Base-by-base conservation (phyloP, 2,329 filamentous ascomycete genomes). In the Ilyonectria robusta region DNA sequence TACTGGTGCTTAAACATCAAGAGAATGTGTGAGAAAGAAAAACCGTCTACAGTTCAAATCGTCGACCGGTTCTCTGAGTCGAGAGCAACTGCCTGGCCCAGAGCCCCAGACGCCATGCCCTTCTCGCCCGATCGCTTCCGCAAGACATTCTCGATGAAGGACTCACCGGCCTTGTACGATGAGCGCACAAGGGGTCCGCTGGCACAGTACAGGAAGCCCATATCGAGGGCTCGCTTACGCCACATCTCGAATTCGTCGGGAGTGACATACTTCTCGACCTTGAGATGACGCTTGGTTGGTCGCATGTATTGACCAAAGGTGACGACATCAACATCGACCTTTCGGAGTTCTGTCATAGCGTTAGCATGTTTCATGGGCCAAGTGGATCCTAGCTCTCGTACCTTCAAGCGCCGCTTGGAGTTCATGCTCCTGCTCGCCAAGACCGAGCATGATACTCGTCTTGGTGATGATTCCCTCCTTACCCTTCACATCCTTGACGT, bases 221-320 rank as follows among this genome's bases (percentile, higher is more conserved):
- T 90, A 69, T 98, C 94, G 51, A 98, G 86, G 44, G 96, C 95
- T 58, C 94, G 90, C 83, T 94, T 89, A 67, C 93, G 89, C 96
- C 96, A 99, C 76, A 93, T 84, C 78, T 98, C 95, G 78, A 99
- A 99, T 69, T 92, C 91, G 68, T 93, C 93, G 1, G 96, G 96
- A 0, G 94, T 95, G 53, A 99, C 89, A 80, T 99, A 99, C 80
- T 95, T 94, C 77, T 97, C 93, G 35, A 99, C 96, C 81, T 97
- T 92, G 89, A 99, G 95, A 81, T 99, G 96, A 50, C 95, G 90
- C 86, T 98, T 99, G 5, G 96, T 99, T 2, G 96, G 96, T 11
- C 95, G 93, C 96, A 99, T 99, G 85, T 99, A 99, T 85, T 99
- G 96, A n/a, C 96, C 96, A 74, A 99, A 99, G 0, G 96, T 99